phyloP scores from a whole-genome alignment of 306 rosid species.

The Corylus heterophylla region DNA sequence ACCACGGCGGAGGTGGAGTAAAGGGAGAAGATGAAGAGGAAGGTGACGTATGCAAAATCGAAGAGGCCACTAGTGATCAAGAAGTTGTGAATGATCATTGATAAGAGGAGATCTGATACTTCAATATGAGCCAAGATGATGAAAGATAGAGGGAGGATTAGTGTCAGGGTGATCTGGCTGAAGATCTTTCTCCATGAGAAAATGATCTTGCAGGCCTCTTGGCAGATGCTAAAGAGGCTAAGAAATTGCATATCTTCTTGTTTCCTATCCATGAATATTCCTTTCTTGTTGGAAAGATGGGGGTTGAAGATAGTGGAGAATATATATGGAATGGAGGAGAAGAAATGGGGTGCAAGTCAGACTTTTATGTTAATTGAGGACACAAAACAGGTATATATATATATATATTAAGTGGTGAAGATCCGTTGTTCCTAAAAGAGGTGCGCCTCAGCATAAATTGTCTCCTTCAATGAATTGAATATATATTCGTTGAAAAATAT shows the following conservation, averaged over 20 bases:
- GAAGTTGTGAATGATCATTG: slow-evolving; percentile 30
- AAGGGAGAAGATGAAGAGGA: slow-evolving; percentile 45
- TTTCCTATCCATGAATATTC: slow-evolving; percentile 53
- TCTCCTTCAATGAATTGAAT: neutral
- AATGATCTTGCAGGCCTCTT: slow-evolving; percentile 61
- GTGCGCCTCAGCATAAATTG: neutral
- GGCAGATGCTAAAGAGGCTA: slow-evolving; percentile 46
- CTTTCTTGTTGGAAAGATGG: neutral
- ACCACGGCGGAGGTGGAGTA: slow-evolving; percentile 75
- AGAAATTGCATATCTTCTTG: slow-evolving; percentile 70
- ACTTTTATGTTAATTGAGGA: too few species aligned
- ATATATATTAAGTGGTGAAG: neutral
- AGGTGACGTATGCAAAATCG: slow-evolving; percentile 41
- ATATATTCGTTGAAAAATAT: neutral
- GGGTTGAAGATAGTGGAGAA: neutral
- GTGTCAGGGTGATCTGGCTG: slow-evolving; percentile 53
- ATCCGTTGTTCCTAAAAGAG: neutral
- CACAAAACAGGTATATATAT: neutral
- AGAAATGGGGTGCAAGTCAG: too few species aligned
- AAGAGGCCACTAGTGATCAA: slow-evolving; percentile 37
- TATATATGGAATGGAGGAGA: neutral
- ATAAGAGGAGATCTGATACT: slow-evolving; percentile 44
- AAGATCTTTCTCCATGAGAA: slow-evolving; percentile 50
- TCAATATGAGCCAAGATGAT: slow-evolving; percentile 51
- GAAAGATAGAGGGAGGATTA: slow-evolving; percentile 69